Conservation (phyloP, 2,329 filamentous ascomycete genomes). For the Aspergillus texensis region DNA sequence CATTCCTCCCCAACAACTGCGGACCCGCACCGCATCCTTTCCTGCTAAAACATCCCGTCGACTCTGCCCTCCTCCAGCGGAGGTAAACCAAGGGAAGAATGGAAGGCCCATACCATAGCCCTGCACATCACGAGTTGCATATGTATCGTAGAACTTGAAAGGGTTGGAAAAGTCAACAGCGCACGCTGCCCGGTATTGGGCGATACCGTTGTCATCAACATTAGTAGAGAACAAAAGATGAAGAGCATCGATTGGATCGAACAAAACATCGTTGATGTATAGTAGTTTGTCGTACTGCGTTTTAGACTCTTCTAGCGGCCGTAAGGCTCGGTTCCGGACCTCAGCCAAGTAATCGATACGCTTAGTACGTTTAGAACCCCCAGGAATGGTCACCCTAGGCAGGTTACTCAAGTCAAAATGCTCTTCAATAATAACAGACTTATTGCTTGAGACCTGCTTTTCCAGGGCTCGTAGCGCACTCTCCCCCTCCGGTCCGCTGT, state of each 20-base stretch:
- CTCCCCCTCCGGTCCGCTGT: conserved; percentile 61
- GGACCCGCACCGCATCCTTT: conserved; percentile 64
- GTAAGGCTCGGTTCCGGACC: conserved; percentile 70
- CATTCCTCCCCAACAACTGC: conserved; percentile 79
- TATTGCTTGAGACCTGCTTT: conserved; percentile 51
- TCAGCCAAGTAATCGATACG: conserved; percentile 74
- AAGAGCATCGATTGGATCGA: conserved; percentile 60
- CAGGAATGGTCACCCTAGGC: conserved; percentile 63
- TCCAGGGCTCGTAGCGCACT: conserved; percentile 58
- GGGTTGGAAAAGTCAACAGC: conserved; percentile 75
- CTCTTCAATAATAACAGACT: conserved; percentile 62
- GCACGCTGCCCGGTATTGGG: conserved; percentile 70
- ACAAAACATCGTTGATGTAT: conserved; percentile 69
- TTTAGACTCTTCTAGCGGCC: conserved; percentile 58
- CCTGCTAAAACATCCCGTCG: conserved; percentile 65
- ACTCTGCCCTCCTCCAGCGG: conserved; percentile 52
- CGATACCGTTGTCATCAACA: conserved; percentile 51
- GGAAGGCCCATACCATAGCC: conserved; percentile 70
- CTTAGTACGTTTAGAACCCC: conserved; percentile 66
- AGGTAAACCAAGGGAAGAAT: conserved; percentile 72
- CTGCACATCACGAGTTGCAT: conserved; percentile 71
- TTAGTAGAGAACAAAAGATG: conserved; percentile 67
- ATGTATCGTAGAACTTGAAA: conserved; percentile 77
- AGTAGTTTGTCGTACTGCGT: conserved; percentile 59
- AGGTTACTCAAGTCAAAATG: conserved; percentile 61